phyloP scores from a whole-genome alignment of 1,284 basidiomycete species.

The Sphagnurus paluster region DNA sequence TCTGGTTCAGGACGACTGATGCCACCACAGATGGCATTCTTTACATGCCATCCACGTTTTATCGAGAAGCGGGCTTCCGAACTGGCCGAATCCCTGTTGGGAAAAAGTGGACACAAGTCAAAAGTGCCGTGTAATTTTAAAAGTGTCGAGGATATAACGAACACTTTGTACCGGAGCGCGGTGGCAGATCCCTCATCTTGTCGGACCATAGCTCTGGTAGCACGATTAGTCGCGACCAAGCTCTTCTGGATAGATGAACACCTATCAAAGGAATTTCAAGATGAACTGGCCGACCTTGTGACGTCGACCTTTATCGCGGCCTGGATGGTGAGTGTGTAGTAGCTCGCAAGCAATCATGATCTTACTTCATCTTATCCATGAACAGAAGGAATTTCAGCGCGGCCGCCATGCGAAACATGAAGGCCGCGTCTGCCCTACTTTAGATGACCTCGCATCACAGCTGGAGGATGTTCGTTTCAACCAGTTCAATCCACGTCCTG shows the following conservation, averaged over 20 bases:
- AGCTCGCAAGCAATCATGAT: background rate
- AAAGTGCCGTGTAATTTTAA: background rate
- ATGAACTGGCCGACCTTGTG: constrained; percentile 8
- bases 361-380: background rate
- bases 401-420: background rate
- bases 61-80: constrained; percentile 2
- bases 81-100: constrained; percentile 1
- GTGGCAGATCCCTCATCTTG: background rate
- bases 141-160: background rate
- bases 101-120: background rate
- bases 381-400: constrained; percentile 7
- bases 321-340: constrained; percentile 7
- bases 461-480: constrained; percentile 4
- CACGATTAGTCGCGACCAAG: constrained; percentile 2
- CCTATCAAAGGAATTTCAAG: background rate
- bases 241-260: constrained; percentile 8
- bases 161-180: constrained; percentile 1
- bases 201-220: constrained; percentile 7
- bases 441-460: constrained; percentile 3
- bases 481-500: constrained; percentile 7
- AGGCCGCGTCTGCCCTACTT: background rate
- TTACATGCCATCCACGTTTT: constrained; percentile 5
- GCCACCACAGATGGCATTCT: background rate
- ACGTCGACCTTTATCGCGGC: constrained; percentile 4
- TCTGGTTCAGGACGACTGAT: background rate